Percentiles rank a stretch among this genome's conserved stretches.
Conservation (phyloP, 1,284 basidiomycete genomes). For the Trichosporon asahii region DNA sequence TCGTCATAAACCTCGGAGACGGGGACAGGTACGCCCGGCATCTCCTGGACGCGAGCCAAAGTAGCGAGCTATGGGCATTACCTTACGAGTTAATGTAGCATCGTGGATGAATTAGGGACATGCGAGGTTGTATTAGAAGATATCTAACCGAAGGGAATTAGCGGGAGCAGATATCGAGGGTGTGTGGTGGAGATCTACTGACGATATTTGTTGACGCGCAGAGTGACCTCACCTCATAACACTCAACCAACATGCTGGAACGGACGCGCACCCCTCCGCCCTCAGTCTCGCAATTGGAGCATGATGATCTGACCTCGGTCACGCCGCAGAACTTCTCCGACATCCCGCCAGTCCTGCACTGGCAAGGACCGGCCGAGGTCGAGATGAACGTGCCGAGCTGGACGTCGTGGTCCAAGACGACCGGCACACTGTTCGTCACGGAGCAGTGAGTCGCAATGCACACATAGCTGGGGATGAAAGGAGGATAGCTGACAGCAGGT, state of each 20-base stretch:
- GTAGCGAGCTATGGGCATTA: background rate
- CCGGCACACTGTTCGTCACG: constrained; percentile 63
- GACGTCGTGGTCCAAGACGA: constrained; percentile 50
- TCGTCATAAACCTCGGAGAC: constrained; percentile 1
- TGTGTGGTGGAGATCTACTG: background rate
- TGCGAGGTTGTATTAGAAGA: background rate
- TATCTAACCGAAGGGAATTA: background rate
- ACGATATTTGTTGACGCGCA: background rate
- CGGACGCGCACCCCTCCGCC: background rate
- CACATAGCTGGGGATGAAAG: too few relatives aligned
- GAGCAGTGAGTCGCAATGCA: constrained; percentile 66
- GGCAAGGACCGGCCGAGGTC: constrained; percentile 67
- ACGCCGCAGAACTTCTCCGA: constrained; percentile 76
- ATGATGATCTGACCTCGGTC: constrained; percentile 62
- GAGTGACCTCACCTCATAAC: background rate
- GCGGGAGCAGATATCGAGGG: background rate
- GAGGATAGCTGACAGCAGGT: background rate
- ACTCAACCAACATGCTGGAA: background rate
- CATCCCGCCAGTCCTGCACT: constrained; percentile 73
- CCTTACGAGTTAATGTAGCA: too few relatives aligned
- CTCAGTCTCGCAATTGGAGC: constrained; percentile 52
- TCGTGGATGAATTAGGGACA: too few relatives aligned
- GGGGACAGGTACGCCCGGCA: background rate
- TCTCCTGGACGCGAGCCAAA: background rate
- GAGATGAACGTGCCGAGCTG: constrained; percentile 63